Evolutionary conservation across 2,329 filamentous ascomycete genomes (phyloP).

Genomic region (Colletotrichum tropicale): DNA sequence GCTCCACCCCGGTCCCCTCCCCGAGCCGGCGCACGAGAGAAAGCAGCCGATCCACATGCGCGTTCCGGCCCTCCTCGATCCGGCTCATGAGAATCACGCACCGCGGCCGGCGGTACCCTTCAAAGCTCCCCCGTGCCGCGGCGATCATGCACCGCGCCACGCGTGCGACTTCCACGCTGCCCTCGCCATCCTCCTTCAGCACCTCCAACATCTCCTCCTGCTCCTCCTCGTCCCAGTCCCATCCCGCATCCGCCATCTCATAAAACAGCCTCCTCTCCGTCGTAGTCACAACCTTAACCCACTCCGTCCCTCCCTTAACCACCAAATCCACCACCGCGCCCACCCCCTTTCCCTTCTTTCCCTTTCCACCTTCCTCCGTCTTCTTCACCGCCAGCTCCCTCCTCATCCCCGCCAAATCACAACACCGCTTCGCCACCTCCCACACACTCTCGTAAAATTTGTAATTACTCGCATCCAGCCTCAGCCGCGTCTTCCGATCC

Average conservation of each 20-base stretch:
- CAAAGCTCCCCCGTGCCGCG: slow-evolving; percentile 37
- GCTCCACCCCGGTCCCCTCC: slow-evolving; percentile 30
- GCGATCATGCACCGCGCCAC: slow-evolving; percentile 36
- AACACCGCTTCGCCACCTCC: slow-evolving; percentile 19
- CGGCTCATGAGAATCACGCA: slow-evolving; percentile 39
- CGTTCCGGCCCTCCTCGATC: slow-evolving; percentile 29
- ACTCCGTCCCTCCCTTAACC: slow-evolving; percentile 11
- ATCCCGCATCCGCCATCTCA: slow-evolving; percentile 45
- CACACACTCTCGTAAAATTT: slow-evolving; percentile 21
- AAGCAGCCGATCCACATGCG: slow-evolving; percentile 35
- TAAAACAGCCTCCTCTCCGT: slow-evolving; percentile 33
- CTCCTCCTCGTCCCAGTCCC: slow-evolving; percentile 41
- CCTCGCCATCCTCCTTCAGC: slow-evolving; percentile 9
- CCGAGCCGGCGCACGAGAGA: slow-evolving; percentile 28
- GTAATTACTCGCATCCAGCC: slow-evolving; percentile 20
- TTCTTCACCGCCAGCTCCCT: slow-evolving; percentile 9
- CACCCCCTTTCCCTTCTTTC: not conserved
- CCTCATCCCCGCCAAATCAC: slow-evolving; percentile 10
- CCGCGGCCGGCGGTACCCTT: slow-evolving; percentile 40
- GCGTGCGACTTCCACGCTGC: slow-evolving; percentile 26
- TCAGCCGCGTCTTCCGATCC: not conserved
- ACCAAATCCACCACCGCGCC: slow-evolving; percentile 18
- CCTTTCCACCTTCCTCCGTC: too few species aligned
- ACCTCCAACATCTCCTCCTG: slow-evolving; percentile 36
- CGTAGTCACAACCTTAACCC: slow-evolving; percentile 22